Evolutionary conservation across 768 basidiomycete genomes (phyloP).

Genomic region (Suillus americanus): DNA sequence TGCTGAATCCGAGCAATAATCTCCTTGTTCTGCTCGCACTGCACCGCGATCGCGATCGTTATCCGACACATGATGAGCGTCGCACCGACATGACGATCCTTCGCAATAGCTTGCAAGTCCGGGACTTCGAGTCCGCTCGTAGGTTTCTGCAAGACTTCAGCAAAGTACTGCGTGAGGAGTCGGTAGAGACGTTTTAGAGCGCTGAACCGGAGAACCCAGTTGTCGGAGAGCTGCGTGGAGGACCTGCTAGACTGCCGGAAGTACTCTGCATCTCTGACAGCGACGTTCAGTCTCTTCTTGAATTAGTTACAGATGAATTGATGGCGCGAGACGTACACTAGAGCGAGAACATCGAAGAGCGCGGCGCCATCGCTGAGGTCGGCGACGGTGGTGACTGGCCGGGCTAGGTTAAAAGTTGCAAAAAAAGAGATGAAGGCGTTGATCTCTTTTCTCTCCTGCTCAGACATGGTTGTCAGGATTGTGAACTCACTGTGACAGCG

Average conservation of each 20-base stretch:
- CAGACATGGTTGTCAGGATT: constrained; percentile 28
- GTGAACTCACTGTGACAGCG: not conserved
- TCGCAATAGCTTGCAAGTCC: constrained; percentile 82
- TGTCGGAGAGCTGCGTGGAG: constrained; percentile 67
- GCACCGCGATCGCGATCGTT: constrained; percentile 83
- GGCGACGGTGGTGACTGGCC: constrained; percentile 57
- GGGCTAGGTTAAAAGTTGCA: constrained; percentile 64
- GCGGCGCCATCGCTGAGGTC: constrained; percentile 83
- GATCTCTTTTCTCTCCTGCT: constrained; percentile 57
- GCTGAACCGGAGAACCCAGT: constrained; percentile 87
- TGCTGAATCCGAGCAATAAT: constrained; percentile 89
- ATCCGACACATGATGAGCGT: constrained; percentile 77
- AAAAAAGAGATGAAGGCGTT: constrained; percentile 85
- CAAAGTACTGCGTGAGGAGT: constrained; percentile 86
- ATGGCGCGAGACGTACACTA: constrained; percentile 55
- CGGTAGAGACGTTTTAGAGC: constrained; percentile 83
- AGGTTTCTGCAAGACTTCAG: constrained; percentile 79
- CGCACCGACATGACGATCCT: constrained; percentile 64
- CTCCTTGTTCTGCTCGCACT: constrained; percentile 84
- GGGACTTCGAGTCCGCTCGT: constrained; percentile 81
- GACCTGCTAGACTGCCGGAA: constrained; percentile 65
- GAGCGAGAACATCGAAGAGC: constrained; percentile 70
- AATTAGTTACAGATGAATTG: not conserved
- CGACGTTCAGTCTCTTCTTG: constrained; percentile 9
- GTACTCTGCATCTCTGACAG: constrained; percentile 70